Evolutionary conservation across 768 basidiomycete genomes (phyloP).

Genomic region (Cubamyces sp.): DNA sequence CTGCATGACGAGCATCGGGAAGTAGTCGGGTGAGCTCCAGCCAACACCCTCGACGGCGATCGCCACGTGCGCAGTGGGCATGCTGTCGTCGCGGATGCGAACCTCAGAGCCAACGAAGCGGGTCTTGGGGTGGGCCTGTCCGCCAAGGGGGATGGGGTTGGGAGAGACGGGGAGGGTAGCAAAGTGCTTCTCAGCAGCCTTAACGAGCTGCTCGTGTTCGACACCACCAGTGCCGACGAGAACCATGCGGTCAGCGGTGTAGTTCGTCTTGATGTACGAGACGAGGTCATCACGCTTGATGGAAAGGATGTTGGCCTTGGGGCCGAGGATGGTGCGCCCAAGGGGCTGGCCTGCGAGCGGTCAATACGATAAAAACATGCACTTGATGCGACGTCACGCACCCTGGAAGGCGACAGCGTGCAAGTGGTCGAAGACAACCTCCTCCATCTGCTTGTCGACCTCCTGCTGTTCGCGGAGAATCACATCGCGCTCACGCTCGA

Average conservation of each 20-base stretch:
- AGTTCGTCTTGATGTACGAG: constrained; percentile 95
- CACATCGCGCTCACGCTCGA: constrained; percentile 96
- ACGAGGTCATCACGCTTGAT: constrained; percentile 89
- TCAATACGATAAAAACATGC: neutral
- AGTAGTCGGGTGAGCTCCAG: constrained; percentile 98
- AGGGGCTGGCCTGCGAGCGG: constrained; percentile 78
- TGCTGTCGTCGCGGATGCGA: constrained; percentile 90
- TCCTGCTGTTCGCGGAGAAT: constrained; percentile 98
- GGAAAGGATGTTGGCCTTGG: constrained; percentile 93
- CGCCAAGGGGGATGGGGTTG: constrained; percentile 88
- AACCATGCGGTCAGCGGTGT: constrained; percentile 98
- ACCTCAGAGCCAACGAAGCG: constrained; percentile 94
- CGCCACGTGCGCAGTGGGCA: constrained; percentile 89
- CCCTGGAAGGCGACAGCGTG: constrained; percentile 97
- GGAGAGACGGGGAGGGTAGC: constrained; percentile 84
- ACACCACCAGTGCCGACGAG: constrained; percentile 97
- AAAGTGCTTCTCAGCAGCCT: constrained; percentile 94
- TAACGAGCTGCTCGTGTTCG: constrained; percentile 88
- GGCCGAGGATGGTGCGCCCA: constrained; percentile 96
- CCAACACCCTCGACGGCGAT: constrained; percentile 97
- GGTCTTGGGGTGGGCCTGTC: constrained; percentile 74
- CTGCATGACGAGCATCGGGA: constrained; percentile 99
- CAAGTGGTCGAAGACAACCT: constrained; percentile 98
- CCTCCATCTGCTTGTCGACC: constrained; percentile 97
- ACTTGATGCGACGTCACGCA: constrained; percentile 42